Evolutionary conservation across 2,329 filamentous ascomycete genomes (phyloP).

Genomic region (Dothiorella sarmentorum): DNA sequence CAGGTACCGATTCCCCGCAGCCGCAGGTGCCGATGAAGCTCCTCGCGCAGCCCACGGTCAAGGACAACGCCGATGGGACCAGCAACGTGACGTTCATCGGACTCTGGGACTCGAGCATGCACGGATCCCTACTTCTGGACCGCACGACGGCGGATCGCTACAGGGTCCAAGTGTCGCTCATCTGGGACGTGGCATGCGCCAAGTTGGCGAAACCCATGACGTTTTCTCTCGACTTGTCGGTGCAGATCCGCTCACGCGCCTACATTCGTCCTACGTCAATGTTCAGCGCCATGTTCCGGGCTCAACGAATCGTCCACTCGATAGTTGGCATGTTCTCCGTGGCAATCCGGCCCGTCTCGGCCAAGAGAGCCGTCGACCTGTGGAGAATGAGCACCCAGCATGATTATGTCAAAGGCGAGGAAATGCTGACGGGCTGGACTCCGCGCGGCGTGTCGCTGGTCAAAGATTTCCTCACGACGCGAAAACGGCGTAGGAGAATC

Average conservation of each 20-base stretch:
- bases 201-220: conserved; percentile 85
- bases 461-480: conserved; percentile 75
- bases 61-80: conserved; percentile 85
- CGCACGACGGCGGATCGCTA: conserved; percentile 90
- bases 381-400: conserved; percentile 96
- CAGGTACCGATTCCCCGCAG: conserved; percentile 69
- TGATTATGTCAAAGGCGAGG: conserved; percentile 95
- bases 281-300: conserved; percentile 83
- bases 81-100: conserved; percentile 80
- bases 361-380: conserved; percentile 86
- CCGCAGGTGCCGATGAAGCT: conserved; percentile 75
- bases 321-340: conserved; percentile 83
- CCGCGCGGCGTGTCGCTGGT: conserved; percentile 87
- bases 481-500: conserved; percentile 69
- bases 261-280: conserved; percentile 85
- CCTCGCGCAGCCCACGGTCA: conserved; percentile 72
- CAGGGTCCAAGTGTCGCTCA: conserved; percentile 79
- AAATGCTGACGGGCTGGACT: conserved; percentile 77
- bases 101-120: conserved; percentile 95
- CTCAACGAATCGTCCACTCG: conserved; percentile 80
- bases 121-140: conserved; percentile 89
- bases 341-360: conserved; percentile 79
- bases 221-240: conserved; percentile 74
- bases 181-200: conserved; percentile 80
- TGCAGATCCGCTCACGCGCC: conserved; percentile 79